These are phyloP conservation scores for Epichloe sibirici DNA, from an alignment of 2,329 filamentous ascomycete species.

Conservation along the genomic window DNA sequence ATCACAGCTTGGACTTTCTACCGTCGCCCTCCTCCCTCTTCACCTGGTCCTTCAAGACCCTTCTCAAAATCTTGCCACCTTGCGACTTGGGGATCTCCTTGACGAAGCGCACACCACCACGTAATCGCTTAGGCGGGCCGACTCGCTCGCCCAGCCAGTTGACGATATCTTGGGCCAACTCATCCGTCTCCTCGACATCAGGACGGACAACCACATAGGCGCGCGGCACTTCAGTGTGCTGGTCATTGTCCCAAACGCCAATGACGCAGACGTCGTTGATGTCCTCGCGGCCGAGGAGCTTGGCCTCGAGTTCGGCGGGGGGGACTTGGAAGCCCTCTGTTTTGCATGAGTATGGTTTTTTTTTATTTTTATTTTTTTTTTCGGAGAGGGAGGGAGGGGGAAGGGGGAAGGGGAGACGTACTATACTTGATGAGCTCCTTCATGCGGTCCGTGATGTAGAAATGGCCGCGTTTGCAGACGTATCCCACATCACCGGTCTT, in stretches of 20 bases:
- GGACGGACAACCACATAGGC: constrained; percentile 25
- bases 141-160: constrained; percentile 42
- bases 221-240: constrained; percentile 56
- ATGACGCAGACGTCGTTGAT: constrained; percentile 52
- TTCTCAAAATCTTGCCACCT: constrained; percentile 35
- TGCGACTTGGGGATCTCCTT: constrained; percentile 60
- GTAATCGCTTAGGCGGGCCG: constrained; percentile 53
- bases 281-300: constrained; percentile 30
- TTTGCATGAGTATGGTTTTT: constrained; percentile 24
- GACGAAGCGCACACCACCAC: constrained; percentile 57
- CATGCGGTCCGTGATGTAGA: constrained; percentile 80
- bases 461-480: constrained; percentile 64
- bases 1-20: constrained; percentile 25
- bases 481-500: constrained; percentile 82
- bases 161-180: constrained; percentile 21
- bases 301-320: constrained; percentile 51
- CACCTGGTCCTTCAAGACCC: constrained; percentile 35
- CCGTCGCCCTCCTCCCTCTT: constrained; percentile 20
- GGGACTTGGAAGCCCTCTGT: constrained; percentile 55
- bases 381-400: no score
- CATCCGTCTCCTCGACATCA: constrained; percentile 23
- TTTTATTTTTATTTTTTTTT: no score
- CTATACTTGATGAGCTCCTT: constrained; percentile 52
- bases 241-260: constrained; percentile 43
- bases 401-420: constrained; percentile 17